A percentile compares a stretch with the other conserved stretches of the same genome.
Evolutionary conservation across 805 yeast species (phyloP).

Genomic region (Candida arabinofermentans): DNA sequence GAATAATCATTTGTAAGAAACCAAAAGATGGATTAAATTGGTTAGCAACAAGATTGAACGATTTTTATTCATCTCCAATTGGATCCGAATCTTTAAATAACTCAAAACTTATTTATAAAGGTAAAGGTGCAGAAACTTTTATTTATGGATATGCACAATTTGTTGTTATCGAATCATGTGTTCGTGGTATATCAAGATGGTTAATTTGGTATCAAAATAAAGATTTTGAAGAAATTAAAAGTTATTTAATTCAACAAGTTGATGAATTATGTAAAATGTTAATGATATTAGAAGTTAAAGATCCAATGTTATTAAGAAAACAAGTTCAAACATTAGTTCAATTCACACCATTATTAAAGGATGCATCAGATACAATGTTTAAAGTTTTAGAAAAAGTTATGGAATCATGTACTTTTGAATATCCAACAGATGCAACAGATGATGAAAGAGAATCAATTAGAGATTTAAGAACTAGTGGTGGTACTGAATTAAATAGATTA

Average conservation of each 20-base stretch:
- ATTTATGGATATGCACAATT: conserved; percentile 78
- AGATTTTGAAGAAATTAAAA: conserved; percentile 49
- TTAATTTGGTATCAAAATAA: conserved; percentile 77
- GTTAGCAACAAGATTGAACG: conserved; percentile 70
- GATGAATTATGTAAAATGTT: conserved; percentile 72
- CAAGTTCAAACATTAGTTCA: conserved; percentile 91
- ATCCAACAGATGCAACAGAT: conserved; percentile 53
- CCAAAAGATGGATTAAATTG: conserved; percentile 80
- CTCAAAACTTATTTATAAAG: conserved; percentile 49
- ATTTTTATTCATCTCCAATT: conserved; percentile 63
- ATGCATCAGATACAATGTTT: conserved; percentile 70
- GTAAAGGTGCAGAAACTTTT: conserved; percentile 61
- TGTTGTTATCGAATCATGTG: conserved; percentile 80
- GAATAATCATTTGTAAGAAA: conserved; percentile 80
- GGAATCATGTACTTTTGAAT: conserved; percentile 78
- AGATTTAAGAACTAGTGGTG: conserved; percentile 87
- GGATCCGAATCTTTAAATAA: conserved; percentile 63
- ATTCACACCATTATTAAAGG: conserved; percentile 85
- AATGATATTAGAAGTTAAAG: conserved; percentile 68
- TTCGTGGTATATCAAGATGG: conserved; percentile 94
- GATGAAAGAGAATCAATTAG: conserved; percentile 77
- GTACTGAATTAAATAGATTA: conserved; percentile 88
- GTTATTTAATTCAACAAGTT: conserved; percentile 47
- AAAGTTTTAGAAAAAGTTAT: conserved; percentile 79
- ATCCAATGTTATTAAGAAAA: conserved; percentile 78